Base-by-base conservation (phyloP, 202 grass and related monocot genomes). In the Hordeum pubiflorum region DNA sequence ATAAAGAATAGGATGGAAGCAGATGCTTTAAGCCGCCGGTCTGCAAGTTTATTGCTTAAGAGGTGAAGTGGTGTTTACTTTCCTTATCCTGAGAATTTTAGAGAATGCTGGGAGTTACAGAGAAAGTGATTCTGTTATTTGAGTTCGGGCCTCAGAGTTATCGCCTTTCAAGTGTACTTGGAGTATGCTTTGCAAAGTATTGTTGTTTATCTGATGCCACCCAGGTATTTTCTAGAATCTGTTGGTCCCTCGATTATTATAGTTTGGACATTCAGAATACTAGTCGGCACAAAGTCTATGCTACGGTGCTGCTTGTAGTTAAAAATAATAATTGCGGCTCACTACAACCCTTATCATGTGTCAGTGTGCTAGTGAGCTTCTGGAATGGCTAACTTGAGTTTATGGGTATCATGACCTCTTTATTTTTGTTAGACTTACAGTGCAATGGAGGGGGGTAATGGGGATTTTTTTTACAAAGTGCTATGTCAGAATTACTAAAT, bases 1-100 rank as follows among this genome's bases (percentile, higher is more conserved):
- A 2, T 50, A 29, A 50, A 78, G 68, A 63, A 36, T 81, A 64
- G 80, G 81, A 83, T 86, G 70, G 63, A 77, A 83, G 54, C 13
- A 58, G 34, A 40, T 76, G 33, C 13, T 40, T 55, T 44, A 62
- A 38, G 34, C 69, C 26, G 3, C 36, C 36, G 60, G 58, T 14
- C 33, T 64, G 26, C 41, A 36, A 54, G 33, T 59, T 59, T 26
- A 76, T 56, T 63, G 23, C 23, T 77, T 62, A 44, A 44, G 15
- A 11, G 22, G 9, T 17, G 23, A 63, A 29, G 14, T 63, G 23
- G 11, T 63, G 37, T 63, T 61, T 77, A 76, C 21, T 60, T 23
- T 41, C 34, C 3, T 3, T 46, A 63, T 60, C 15, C 34, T 21
- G 23, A 9, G 7, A 63, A 9, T 6, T 77, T 63, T 62, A 2